phyloP scores from a whole-genome alignment of 495 filamentous ascomycete genomes.

The Clohesyomyces aquaticus region DNA sequence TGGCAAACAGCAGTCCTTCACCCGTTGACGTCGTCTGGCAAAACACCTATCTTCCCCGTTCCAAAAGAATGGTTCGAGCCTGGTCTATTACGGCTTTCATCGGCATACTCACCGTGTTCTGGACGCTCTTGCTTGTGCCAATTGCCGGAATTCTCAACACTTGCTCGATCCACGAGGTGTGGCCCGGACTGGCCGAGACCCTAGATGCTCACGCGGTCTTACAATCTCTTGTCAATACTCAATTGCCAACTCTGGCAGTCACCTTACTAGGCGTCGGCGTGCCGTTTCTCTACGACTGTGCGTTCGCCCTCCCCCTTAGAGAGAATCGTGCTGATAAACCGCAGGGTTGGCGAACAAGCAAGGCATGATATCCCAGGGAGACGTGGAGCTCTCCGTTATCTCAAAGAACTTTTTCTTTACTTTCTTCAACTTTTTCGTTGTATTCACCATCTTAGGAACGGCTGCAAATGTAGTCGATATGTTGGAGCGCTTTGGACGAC shows the following conservation, averaged over 20 bases:
- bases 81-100: constrained; percentile 86
- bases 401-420: constrained; percentile 99
- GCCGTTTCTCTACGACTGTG: constrained; percentile 92
- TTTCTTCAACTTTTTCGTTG: constrained; percentile 97
- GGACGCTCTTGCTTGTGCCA: constrained; percentile 82
- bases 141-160: constrained; percentile 78
- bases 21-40: constrained; percentile 89
- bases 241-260: constrained; percentile 79
- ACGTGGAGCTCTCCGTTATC: constrained; percentile 92
- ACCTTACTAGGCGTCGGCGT: constrained; percentile 87
- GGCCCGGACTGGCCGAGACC: constrained; percentile 68
- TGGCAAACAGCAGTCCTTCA: constrained; percentile 82
- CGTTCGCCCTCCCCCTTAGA: constrained; percentile 30
- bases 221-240: constrained; percentile 79
- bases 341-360: constrained; percentile 78
- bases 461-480: constrained; percentile 71
- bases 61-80: constrained; percentile 69
- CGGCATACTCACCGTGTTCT: constrained; percentile 79
- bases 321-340: neutral
- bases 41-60: constrained; percentile 85
- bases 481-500: constrained; percentile 69
- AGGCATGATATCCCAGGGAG: constrained; percentile 91
- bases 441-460: constrained; percentile 90
- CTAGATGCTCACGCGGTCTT: constrained; percentile 69
- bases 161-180: constrained; percentile 72